Conservation (phyloP, 805 yeast genomes). For the Starmerella lactis-condensi region DNA sequence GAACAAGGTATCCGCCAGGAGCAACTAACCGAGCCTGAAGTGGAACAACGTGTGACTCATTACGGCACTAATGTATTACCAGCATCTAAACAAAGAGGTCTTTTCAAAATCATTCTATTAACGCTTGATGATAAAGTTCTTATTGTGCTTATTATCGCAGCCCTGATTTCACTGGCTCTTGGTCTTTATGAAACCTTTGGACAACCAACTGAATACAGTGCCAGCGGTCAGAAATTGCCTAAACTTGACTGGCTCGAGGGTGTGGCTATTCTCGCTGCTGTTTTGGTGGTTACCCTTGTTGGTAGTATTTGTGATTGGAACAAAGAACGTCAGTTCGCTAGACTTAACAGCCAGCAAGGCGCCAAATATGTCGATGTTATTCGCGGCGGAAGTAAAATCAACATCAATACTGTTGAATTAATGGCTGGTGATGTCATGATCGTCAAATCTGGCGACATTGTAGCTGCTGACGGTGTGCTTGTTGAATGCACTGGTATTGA, state of each 20-base stretch:
- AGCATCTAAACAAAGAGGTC: constrained; percentile 46
- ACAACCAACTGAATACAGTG: constrained; percentile 57
- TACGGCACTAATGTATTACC: constrained; percentile 66
- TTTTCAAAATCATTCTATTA: constrained; percentile 50
- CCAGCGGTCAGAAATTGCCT: constrained; percentile 58
- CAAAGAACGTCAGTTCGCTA: constrained; percentile 82
- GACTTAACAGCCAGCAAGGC: constrained; percentile 72
- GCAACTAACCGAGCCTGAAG: constrained; percentile 14
- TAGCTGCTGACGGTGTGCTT: constrained; percentile 74
- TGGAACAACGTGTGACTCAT: constrained; percentile 24
- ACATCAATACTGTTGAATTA: constrained; percentile 54
- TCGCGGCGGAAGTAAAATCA: constrained; percentile 48
- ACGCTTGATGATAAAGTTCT: constrained; percentile 85
- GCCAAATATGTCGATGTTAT: constrained; percentile 61
- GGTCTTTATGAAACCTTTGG: constrained; percentile 90
- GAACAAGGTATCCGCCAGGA: constrained; percentile 19
- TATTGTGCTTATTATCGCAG: constrained; percentile 67
- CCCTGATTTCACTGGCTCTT: constrained; percentile 68
- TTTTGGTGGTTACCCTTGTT: constrained; percentile 72
- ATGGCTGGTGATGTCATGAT: constrained; percentile 70
- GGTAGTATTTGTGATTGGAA: constrained; percentile 95
- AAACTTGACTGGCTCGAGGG: constrained; percentile 98
- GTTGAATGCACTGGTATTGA: constrained; percentile 52
- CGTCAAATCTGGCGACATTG: constrained; percentile 82
- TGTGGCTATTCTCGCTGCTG: constrained; percentile 87